Base-by-base conservation (phyloP, 106 monocot genomes). In the Posidonia australis region DNA sequence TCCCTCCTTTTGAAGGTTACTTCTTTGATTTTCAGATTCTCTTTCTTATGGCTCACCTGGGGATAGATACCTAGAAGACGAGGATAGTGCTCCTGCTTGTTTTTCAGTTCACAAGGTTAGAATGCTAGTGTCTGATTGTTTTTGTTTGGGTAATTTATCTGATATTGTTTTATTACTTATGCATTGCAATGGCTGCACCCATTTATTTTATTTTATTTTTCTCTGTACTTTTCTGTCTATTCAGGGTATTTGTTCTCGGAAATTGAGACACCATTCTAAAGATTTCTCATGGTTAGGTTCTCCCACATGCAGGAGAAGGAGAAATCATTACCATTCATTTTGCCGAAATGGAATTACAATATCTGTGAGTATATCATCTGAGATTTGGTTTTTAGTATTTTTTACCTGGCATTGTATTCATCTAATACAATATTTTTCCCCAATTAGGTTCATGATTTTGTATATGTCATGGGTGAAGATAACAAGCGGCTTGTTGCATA, bases 221-320 rank as follows among this genome's bases (percentile, higher is more conserved):
- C 10, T 71, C 11, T 31, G 64, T 67, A 44, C 28, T 31, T 11
- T 67, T 59, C 9, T 69, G 17, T 64, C 28, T 55, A 62, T 67
- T 64, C 75, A 92, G 90, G 76, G 54, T 52, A 30, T 77, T 70
- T 76, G 73, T 72, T 77, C 78, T 32, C 56, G 63, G 60, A 67
- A 64, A 69, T 32, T 62, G 61, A 68, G 63, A 10, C 52, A 72
- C 51, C 48, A 55, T 49, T 86, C 81, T 54, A 77, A 76, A 74
- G 68, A 76, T 12, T 93, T 89, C 84, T 68, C 77, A 68, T 93
- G 93, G 93, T 66, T 86, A 74, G 86, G 93, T 68, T 65, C 81
- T 62, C 11, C 89, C 31, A 69, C 54, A 46, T 89, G 83, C 49
- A 82, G 64, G 43, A 89, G 89, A 65, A 74, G 75, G 17, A 66